These are phyloP conservation scores for Candida pseudofarinosa DNA, from an alignment of 805 yeast species.

Conservation along the genomic window DNA sequence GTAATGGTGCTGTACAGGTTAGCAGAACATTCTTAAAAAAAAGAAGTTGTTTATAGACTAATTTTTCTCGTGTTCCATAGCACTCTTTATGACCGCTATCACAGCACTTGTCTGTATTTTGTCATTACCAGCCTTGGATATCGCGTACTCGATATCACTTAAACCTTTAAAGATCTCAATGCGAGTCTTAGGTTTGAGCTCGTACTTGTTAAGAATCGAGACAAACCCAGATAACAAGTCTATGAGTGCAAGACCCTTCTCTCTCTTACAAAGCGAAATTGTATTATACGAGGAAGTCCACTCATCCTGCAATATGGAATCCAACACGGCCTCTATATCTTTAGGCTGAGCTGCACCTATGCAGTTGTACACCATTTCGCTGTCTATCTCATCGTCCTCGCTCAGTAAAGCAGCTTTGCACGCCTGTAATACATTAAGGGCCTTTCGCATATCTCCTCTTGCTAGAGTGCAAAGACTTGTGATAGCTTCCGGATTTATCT, in stretches of 20 bases:
- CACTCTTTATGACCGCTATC: constrained; percentile 76
- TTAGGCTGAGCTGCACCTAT: constrained; percentile 93
- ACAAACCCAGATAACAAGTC: constrained; percentile 79
- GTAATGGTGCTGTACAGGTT: too few species aligned
- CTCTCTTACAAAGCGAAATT: constrained; percentile 57
- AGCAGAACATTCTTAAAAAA: too few species aligned
- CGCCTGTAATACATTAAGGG: constrained; percentile 90
- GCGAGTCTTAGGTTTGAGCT: constrained; percentile 60
- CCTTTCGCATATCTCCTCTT: constrained; percentile 96
- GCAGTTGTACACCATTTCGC: constrained; percentile 83
- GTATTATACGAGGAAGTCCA: constrained; percentile 78
- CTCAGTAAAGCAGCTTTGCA: constrained; percentile 67
- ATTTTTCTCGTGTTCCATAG: constrained; percentile 40
- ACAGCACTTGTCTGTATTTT: constrained; percentile 86
- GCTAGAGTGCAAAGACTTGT: constrained; percentile 65
- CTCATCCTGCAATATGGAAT: constrained; percentile 77
- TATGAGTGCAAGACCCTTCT: constrained; percentile 84
- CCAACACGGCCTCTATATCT: constrained; percentile 72
- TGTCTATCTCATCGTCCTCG: constrained; percentile 52
- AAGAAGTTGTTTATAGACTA: too few species aligned
- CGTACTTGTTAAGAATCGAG: constrained; percentile 63
- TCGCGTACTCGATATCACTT: constrained; percentile 86
- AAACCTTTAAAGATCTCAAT: constrained; percentile 63
- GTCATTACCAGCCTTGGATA: constrained; percentile 89
- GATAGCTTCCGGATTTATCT: constrained; percentile 55